Evolutionary conservation across 1,284 basidiomycete species (phyloP).

Genomic region (Mrakiaceae sp.): DNA sequence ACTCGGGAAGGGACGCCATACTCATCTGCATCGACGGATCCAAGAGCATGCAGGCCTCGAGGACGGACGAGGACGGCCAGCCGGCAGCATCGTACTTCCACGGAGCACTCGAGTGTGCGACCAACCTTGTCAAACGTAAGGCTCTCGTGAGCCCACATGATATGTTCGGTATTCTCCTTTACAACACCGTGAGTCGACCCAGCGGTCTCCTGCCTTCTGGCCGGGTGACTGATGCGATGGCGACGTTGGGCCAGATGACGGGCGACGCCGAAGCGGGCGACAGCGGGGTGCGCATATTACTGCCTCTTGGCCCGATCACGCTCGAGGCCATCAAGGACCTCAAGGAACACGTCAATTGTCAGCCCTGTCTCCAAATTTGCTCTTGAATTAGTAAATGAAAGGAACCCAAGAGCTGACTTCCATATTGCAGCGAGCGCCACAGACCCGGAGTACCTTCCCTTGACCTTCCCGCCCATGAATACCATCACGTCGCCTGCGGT

Average conservation of each 20-base stretch:
- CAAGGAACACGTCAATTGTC: slow-evolving; percentile 58
- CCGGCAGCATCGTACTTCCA: slow-evolving; percentile 31
- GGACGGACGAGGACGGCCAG: slow-evolving; percentile 29
- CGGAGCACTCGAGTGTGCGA: slow-evolving; percentile 64
- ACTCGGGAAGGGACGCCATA: slow-evolving; percentile 53
- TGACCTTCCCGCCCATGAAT: too few species aligned
- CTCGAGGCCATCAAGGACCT: slow-evolving; percentile 68
- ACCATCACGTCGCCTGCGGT: too few species aligned
- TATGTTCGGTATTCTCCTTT: slow-evolving; percentile 76
- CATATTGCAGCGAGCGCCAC: too few species aligned
- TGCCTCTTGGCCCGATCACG: slow-evolving; percentile 62
- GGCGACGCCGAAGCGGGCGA: slow-evolving; percentile 30
- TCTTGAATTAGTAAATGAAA: too few species aligned
- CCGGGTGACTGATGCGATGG: neutral
- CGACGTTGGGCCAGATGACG: neutral
- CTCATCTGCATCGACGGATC: slow-evolving; percentile 92
- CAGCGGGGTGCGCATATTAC: slow-evolving; percentile 57
- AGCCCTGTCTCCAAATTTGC: slow-evolving; percentile 7
- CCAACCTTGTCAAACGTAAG: slow-evolving; percentile 78
- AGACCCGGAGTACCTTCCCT: too few species aligned
- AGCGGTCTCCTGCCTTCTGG: neutral
- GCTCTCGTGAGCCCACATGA: slow-evolving; percentile 78
- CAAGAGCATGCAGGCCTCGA: slow-evolving; percentile 66
- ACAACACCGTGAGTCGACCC: slow-evolving; percentile 63
- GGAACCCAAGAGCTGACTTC: too few species aligned